phyloP scores from a whole-genome alignment of 495 filamentous ascomycete species.

The Melanomma pulvis-pyrius region DNA sequence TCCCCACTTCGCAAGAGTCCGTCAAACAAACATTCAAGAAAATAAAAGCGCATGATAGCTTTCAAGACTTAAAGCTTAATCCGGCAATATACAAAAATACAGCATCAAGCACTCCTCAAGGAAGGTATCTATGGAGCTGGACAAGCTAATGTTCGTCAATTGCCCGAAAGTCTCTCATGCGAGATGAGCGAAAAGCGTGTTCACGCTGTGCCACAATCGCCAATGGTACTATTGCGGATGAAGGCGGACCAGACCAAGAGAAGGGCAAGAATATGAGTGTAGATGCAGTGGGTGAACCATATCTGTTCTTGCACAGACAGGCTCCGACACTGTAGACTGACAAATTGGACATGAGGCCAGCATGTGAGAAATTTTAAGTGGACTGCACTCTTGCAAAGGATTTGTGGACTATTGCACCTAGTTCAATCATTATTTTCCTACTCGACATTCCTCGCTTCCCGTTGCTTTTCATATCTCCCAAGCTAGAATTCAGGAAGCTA shows the following conservation, averaged over 20 bases:
- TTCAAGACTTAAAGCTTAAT: constrained; percentile 49
- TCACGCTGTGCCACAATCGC: constrained; percentile 52
- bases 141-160: constrained; percentile 47
- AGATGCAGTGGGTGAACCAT: constrained; percentile 53
- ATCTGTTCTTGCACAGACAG: constrained; percentile 48
- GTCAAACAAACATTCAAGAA: constrained; percentile 47
- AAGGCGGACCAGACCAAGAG: constrained; percentile 48
- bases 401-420: no score
- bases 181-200: constrained; percentile 53
- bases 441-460: no score
- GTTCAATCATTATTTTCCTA: neutral
- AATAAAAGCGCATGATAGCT: constrained; percentile 49
- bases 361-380: constrained; percentile 32
- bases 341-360: constrained; percentile 28
- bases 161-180: constrained; percentile 52
- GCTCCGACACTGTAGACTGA: constrained; percentile 29
- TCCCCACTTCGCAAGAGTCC: constrained; percentile 48
- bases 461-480: no score
- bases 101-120: constrained; percentile 52
- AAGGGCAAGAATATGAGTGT: constrained; percentile 52
- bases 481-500: no score
- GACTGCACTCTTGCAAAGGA: no score
- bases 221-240: constrained; percentile 52
- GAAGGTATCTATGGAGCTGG: constrained; percentile 54
- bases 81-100: constrained; percentile 54